Conservation (phyloP, 257 asterid genomes). For the Solanum arcanum region DNA sequence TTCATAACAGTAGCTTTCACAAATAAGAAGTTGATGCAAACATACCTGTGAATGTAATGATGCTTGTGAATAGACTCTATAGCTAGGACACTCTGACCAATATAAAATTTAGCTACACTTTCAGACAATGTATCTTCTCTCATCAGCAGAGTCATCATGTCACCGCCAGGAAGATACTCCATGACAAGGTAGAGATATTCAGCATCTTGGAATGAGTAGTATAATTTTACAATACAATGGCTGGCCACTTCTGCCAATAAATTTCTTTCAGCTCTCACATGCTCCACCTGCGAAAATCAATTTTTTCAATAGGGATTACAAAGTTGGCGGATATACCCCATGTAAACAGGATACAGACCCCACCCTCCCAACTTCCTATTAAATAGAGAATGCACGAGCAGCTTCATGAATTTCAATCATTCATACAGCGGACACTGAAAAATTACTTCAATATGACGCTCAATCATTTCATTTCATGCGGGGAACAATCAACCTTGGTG, state of each 20-base stretch:
- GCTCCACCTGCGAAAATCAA: constrained; percentile 17
- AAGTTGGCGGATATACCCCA: not conserved
- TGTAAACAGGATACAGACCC: not conserved
- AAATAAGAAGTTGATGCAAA: not conserved
- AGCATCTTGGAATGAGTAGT: constrained; percentile 18
- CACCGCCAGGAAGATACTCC: constrained; percentile 99
- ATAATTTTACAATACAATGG: constrained; percentile 13
- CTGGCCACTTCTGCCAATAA: constrained; percentile 19
- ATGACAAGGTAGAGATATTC: constrained; percentile 33
- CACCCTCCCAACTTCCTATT: not conserved
- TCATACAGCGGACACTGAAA: not conserved
- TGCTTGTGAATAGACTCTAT: constrained; percentile 19
- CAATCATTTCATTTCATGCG: not conserved
- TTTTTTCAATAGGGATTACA: not conserved
- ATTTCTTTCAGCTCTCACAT: constrained; percentile 18
- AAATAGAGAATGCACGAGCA: not conserved
- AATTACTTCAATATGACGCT: not conserved
- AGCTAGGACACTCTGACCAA: constrained; percentile 14
- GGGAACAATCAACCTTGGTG: not conserved
- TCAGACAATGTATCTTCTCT: constrained; percentile 33
- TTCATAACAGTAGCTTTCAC: not conserved
- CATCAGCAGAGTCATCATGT: constrained; percentile 95
- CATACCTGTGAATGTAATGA: constrained; percentile 15
- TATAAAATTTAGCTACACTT: constrained; percentile 14
- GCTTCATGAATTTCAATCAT: not conserved